phyloP scores from a whole-genome alignment of 805 yeast genomes.

The Wickerhamiella cacticola region DNA sequence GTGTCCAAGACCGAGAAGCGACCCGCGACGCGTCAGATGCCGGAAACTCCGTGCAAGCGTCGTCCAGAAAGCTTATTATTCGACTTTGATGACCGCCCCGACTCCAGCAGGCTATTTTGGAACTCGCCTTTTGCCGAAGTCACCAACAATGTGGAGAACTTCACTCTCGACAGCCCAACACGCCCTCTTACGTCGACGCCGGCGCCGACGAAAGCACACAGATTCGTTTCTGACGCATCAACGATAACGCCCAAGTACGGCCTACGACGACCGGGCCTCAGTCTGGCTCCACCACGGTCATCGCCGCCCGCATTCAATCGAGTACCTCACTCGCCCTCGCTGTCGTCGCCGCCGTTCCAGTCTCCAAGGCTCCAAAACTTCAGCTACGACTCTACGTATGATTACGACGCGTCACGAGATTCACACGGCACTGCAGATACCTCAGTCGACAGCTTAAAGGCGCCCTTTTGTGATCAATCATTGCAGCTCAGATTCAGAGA shows the following conservation, averaged over 20 bases:
- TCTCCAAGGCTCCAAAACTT: background rate
- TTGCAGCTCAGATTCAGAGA: slow-evolving; percentile 45
- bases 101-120: slow-evolving; percentile 6
- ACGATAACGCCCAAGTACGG: slow-evolving; percentile 10
- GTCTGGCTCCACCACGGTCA: slow-evolving; percentile 1
- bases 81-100: slow-evolving; percentile 9
- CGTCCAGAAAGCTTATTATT: slow-evolving; percentile 5
- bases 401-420: slow-evolving; percentile 9
- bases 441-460: slow-evolving; percentile 7
- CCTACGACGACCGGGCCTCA: slow-evolving; percentile 8
- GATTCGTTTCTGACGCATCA: slow-evolving; percentile 6
- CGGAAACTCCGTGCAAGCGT: slow-evolving; percentile 52
- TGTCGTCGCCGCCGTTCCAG: background rate
- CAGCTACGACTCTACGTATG: background rate
- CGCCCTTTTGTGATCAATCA: slow-evolving; percentile 18
- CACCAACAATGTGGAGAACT: slow-evolving; percentile 6
- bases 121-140: slow-evolving; percentile 7
- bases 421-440: slow-evolving; percentile 6
- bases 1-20: slow-evolving; percentile 46
- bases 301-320: background rate
- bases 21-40: slow-evolving; percentile 33
- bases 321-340: background rate
- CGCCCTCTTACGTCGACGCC: slow-evolving; percentile 11
- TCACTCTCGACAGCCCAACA: slow-evolving; percentile 9
- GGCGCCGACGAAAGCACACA: slow-evolving; percentile 2